Base-by-base conservation (phyloP, 2,329 filamentous ascomycete genomes). In the Fusarium aywerte region DNA sequence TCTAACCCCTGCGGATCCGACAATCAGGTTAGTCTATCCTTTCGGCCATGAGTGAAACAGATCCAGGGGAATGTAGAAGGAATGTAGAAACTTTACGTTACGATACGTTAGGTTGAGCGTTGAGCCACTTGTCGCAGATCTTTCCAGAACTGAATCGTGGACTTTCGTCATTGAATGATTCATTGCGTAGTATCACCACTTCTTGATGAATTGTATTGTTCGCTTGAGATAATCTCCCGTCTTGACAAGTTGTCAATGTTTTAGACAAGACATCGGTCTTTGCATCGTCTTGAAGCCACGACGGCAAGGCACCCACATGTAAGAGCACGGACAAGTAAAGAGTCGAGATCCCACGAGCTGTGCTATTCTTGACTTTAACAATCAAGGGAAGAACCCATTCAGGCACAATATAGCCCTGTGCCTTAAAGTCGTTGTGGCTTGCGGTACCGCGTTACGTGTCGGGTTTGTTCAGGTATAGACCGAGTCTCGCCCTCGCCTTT, bases 71-170 rank as follows among this genome's bases (percentile, higher is more conserved):
- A n/a, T 20, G 25, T 10, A 29, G 40, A 44, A 48, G 44, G 40
- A 63, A 65, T 65, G 62, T 39, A 43, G 31, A 43, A 51, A n/a
- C 44, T 44, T 36, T 35, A 57, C 42, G 62, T 50, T 57, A 4
- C 10, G 21, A 29, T 7, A 27, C n/a, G 40, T 27, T 44, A 29
- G 40, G 12, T 18, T 27, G 58, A 54, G 58, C 58, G 38, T 65
- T 68, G 50, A 65, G 60, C 65, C 65, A 67, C 65, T 21, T 23
- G 25, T 31, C 39, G 64, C 59, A 45, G 31, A 58, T 59, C 33
- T 15, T 39, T 50, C 27, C 21, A 7, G 5, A 27, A 47, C 54
- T 57, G 65, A 68, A 43, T 53, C 50, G 13, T 35, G n/a, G 15
- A 18, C 16, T 58, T n/a, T 43, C 48, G 23, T 59, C 54, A 59